Base-by-base conservation (phyloP, 441 rosid genomes). In the Brassica balearica region DNA sequence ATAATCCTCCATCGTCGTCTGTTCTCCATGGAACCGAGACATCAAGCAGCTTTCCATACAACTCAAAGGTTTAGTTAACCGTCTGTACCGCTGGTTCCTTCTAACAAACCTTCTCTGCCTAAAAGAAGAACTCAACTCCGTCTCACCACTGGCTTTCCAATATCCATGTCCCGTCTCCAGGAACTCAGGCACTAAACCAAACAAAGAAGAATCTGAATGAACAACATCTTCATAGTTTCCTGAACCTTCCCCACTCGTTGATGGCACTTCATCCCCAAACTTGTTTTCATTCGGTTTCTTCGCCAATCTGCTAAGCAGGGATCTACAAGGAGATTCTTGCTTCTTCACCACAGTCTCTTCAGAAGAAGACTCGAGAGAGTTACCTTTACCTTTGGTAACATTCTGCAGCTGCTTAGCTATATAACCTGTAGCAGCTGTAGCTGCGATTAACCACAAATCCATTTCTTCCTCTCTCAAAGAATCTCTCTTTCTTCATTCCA, bases 391-490 rank as follows among this genome's bases (percentile, higher is more conserved):
- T 77, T 76, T 85, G 0, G 85, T 81, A 68, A 82, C 60, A 77
- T 84, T 89, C 79, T 86, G 84, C 82, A 86, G 82, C 22, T 85
- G 82, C 83, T 84, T 92, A 53, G 87, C 85, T 77, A 91, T 69
- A 73, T 85, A 92, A 29, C 95, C 94, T 1, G 92, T 88, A 11
- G 93, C 95, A 62, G 96, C 95, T 0, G 93, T 91, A 0, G 89
- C 97, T 63, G 84, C 93, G 56, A 90, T 81, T 80, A 89, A 82
- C 96, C 93, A 92, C 12, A 83, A 65, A 81, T 91, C 97, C 98
- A 94, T 80, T 48, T 4, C 61, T n/a, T 25, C n/a, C 27, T 63
- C 79, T 63, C 20, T 32, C 55, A 38, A 71, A 19, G 65, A 71
- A 19, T 60, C 68, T 70, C 72, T 46, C 56, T 59, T 74, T 17